Base-by-base conservation (phyloP, 345 rosid genomes). In the Psidium guajava region DNA sequence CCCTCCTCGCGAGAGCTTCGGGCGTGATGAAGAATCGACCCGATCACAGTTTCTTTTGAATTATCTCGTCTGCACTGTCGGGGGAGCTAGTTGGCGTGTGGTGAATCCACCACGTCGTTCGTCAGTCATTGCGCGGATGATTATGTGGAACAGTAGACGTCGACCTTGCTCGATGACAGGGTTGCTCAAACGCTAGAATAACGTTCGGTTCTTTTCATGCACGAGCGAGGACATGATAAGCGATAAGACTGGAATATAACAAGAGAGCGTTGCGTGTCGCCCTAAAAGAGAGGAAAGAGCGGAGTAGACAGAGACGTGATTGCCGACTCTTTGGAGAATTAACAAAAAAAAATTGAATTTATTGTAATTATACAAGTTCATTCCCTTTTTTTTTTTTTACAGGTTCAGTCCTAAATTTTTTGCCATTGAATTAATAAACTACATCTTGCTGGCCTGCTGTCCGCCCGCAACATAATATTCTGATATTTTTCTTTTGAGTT, bases 391-490 rank as follows among this genome's bases (percentile, higher is more conserved):
- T 47, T 47, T 47, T 47, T 8, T 47, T 47, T 47, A 1, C 11
- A 0, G 50, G 1, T 47, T 47, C 50, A 47, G 0, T 47, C 11
- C 1, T 47, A 8, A 47, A 47, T 11, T 2, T 47, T 47, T 47
- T 47, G 50, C 11, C 1, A 47, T 47, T 47, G 10, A 2, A 2
- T 9, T 11, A 8, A 7, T 47, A 6, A 8, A 47, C 11, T 47
- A 0, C 1, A 47, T 47, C 50, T n/a, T n/a, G n/a, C n/a, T n/a
- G n/a, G n/a, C n/a, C n/a, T 1, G 8, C 47, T 5, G 6, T 7
- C 50, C 50, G 7, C 2, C 50, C 11, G 1, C 50, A 6, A 44
- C 47, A 44, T 44, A 44, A 44, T 44, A 44, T 44, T 44, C 47
- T 44, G 7, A 44, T 44, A 44, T 6, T 6, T 44, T 6, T 44